Conservation (phyloP, 129 eudicot species). For the Smallanthus sonchifolius region DNA sequence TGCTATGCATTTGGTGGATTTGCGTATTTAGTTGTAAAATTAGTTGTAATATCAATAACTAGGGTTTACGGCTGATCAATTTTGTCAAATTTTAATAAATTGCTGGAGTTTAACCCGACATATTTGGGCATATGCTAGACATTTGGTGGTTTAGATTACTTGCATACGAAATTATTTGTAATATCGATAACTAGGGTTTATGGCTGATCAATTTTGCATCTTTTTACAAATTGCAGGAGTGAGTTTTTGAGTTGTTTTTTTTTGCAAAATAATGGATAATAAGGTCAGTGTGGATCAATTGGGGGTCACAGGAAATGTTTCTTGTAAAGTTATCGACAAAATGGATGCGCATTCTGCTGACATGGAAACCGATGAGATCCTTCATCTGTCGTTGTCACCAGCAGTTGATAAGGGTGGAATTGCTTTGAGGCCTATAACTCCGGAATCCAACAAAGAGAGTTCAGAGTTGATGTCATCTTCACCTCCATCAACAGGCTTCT, state of each 20-base stretch:
- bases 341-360: conserved; percentile 7
- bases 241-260: background rate
- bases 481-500: conserved; percentile 4
- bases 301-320: background rate
- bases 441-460: conserved; percentile 37
- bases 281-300: conserved; percentile 18
- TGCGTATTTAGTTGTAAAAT: too few relatives aligned
- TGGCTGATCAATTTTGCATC: background rate
- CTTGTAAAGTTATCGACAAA: background rate
- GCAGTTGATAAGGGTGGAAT: conserved; percentile 15
- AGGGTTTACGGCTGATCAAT: background rate
- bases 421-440: conserved; percentile 45
- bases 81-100: background rate
- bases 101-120: too few relatives aligned
- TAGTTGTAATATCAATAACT: background rate
- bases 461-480: conserved; percentile 23
- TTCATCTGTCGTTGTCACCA: conserved; percentile 10
- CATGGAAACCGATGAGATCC: conserved; percentile 14
- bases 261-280: conserved; percentile 27
- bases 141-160: too few relatives aligned
- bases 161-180: background rate
- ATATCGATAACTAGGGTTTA: background rate
- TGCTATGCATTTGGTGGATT: background rate
- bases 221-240: conserved; percentile 8
- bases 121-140: too few relatives aligned